Conservation (phyloP, 371 early-diverging fungal genomes). For the Choanephora cucurbitarum region DNA sequence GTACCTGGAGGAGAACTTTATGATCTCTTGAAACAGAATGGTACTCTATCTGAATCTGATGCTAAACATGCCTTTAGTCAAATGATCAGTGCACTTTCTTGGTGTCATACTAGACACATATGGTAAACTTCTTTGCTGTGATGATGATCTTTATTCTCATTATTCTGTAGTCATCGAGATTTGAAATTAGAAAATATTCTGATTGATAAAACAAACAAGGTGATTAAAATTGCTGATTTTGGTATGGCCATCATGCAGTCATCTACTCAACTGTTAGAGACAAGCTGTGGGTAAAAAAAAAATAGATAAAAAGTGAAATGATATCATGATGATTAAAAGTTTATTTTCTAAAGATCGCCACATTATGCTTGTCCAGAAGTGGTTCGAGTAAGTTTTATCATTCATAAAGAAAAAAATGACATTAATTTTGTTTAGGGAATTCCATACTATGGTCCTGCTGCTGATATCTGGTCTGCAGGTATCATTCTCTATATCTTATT, state of each 20-base stretch:
- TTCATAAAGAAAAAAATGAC: slow-evolving; percentile 50
- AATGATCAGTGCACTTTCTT: slow-evolving; percentile 90
- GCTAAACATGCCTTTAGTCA: slow-evolving; percentile 90
- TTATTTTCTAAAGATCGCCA: slow-evolving; percentile 22
- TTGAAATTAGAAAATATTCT: slow-evolving; percentile 86
- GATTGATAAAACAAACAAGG: slow-evolving; percentile 62
- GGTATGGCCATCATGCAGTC: slow-evolving; percentile 81
- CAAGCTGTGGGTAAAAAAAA: slow-evolving; percentile 70
- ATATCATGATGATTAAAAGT: not conserved
- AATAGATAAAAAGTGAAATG: not conserved
- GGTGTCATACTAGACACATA: slow-evolving; percentile 74
- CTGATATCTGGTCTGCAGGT: slow-evolving; percentile 80
- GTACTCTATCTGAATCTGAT: slow-evolving; percentile 64
- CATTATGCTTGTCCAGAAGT: slow-evolving; percentile 42
- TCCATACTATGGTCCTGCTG: slow-evolving; percentile 70
- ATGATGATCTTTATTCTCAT: not conserved
- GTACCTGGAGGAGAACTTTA: slow-evolving; percentile 45
- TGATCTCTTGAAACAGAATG: slow-evolving; percentile 33
- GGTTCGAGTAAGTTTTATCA: not conserved
- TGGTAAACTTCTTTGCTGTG: slow-evolving; percentile 43
- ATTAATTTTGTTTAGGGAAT: slow-evolving; percentile 76
- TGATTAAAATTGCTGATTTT: slow-evolving; percentile 84
- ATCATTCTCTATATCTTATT: slow-evolving; percentile 71
- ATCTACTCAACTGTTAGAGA: slow-evolving; percentile 61
- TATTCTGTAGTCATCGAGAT: slow-evolving; percentile 83